Evolutionary conservation across 2,329 filamentous ascomycete genomes (phyloP), one percentile per base, ranked within the genome.

Genomic region (Chalaropsis ovoidea): DNA sequence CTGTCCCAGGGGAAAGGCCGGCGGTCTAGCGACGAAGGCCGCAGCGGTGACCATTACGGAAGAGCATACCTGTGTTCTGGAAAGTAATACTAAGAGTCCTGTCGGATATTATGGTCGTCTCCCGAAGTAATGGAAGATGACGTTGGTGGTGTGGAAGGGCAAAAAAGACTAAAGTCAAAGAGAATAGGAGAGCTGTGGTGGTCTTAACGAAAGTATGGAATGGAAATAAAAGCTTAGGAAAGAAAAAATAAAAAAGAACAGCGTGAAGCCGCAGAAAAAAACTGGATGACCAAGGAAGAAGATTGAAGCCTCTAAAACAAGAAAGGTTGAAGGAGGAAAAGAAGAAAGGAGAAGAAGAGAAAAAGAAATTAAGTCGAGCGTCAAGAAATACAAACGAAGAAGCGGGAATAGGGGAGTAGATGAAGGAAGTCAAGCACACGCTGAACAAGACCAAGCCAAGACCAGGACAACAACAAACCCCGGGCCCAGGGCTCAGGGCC

Each of bases 171-270:
- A 61, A 54, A 39, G 35, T 41, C 11, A 52, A 56, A 56, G 17
- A 35, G 52, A 39, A 67, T 66, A 67, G 68, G 70, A 60, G 24
- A 39, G 47, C 52, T 22, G n/a, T 60, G 52, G 67, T 68, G 66
- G 70, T 70, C 72, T 69, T 70, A 71, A 69, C 69, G 68, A 70
- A 69, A 67, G 70, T 71, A 61, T 69, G 70, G 68, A 67, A 69
- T 70, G 69, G 66, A 64, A 69, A 67, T 70, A 66, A 69, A 69
- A 70, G 69, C 69, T 69, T 56, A 68, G 66, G 68, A 66, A 69
- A 70, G 69, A 70, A 67, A 68, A 67, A 68, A 71, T 56, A 54
- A 56, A 63, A 65, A 42, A 31, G 63, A 56, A 69, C 66, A 68
- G 69, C 70, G 62, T 61, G 68, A 68, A 66, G 70, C 69, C 69